Conservation (phyloP, 805 yeast genomes). For the Komagataella populi region DNA sequence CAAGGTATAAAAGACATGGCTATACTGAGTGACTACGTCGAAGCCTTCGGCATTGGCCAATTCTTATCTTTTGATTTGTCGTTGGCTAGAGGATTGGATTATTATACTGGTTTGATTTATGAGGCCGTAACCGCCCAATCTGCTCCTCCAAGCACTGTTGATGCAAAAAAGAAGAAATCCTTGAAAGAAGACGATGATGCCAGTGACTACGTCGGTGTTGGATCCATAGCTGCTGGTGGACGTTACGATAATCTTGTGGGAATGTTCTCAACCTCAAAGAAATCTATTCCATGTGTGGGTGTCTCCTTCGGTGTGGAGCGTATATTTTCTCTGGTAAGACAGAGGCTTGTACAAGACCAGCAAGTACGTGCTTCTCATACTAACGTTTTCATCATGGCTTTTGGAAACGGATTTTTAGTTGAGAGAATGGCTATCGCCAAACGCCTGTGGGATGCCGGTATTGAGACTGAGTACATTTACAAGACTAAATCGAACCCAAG, state of each 20-base stretch:
- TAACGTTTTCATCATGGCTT: conserved; percentile 93
- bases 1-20: conserved; percentile 75
- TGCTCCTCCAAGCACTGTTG: conserved; percentile 85
- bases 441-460: conserved; percentile 74
- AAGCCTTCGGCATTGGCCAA: conserved; percentile 64
- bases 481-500: conserved; percentile 89
- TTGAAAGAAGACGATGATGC: conserved; percentile 51
- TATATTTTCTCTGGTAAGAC: conserved; percentile 77
- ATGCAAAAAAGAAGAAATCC: conserved; percentile 40
- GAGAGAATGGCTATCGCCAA: conserved; percentile 87
- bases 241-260: conserved; percentile 95
- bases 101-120: conserved; percentile 92
- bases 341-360: conserved; percentile 50
- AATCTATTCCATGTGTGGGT: conserved; percentile 93
- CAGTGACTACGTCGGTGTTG: conserved; percentile 93
- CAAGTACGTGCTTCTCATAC: conserved; percentile 75
- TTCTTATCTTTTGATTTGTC: conserved; percentile 82
- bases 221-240: conserved; percentile 98
- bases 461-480: conserved; percentile 84
- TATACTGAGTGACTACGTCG: conserved; percentile 59
- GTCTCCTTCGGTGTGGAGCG: conserved; percentile 95
- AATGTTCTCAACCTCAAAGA: conserved; percentile 83
- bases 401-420: conserved; percentile 81
- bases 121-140: conserved; percentile 93
- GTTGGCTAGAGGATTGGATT: conserved; percentile 93